Conservation (phyloP, 176 grass and related monocot genomes). For the Thinopyrum elongatum region DNA sequence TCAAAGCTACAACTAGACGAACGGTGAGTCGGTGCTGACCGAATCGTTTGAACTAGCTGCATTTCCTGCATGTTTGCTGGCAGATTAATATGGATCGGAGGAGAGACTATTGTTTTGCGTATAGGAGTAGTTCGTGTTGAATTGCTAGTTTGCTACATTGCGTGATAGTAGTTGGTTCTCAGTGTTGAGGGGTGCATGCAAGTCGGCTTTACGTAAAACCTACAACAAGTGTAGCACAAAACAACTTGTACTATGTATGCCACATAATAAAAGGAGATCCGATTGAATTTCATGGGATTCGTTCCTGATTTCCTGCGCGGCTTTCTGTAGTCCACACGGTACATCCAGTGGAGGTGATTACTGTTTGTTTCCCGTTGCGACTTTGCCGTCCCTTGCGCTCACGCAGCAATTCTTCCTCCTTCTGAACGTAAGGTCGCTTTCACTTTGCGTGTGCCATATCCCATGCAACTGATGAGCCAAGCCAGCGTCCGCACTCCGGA, state of each 20-base stretch:
- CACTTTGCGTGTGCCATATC: conserved; percentile 16
- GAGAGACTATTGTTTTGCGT: no score
- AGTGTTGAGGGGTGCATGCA: neutral
- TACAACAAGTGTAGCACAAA: neutral
- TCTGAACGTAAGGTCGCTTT: neutral
- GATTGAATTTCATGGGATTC: neutral
- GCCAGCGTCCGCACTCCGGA: neutral
- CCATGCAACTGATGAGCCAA: neutral
- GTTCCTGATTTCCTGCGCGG: neutral
- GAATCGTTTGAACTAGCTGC: no score
- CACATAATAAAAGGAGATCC: neutral
- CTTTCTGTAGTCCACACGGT: conserved; percentile 14
- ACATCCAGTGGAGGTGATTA: neutral
- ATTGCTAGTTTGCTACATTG: neutral
- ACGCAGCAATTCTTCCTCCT: neutral
- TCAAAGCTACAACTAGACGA: neutral
- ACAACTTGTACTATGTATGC: neutral
- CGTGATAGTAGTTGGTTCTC: neutral
- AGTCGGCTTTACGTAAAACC: neutral
- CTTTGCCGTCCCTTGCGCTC: neutral
- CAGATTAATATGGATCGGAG: no score
- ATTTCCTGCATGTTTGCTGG: no score
- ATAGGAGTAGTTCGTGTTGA: neutral
- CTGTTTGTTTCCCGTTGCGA: neutral
- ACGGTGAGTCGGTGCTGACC: no score